Percentiles rank a stretch among this genome's conserved stretches.
Evolutionary conservation across 192 early-diverging fungal species (phyloP).

Genomic region (Podila minutissima): DNA sequence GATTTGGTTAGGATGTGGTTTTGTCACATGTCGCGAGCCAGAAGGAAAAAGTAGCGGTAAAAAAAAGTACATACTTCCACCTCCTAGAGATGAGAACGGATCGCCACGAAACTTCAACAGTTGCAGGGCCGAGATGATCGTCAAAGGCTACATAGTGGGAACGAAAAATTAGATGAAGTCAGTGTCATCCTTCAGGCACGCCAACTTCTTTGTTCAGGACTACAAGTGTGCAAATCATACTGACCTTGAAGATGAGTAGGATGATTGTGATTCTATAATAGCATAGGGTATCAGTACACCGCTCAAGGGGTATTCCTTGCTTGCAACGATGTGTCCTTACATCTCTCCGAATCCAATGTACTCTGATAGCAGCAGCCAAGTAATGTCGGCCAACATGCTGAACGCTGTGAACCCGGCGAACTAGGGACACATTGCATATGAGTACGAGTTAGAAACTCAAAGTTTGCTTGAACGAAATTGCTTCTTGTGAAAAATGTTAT

Average conservation of each 20-base stretch:
- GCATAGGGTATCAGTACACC: no score
- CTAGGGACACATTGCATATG: conserved; percentile 11
- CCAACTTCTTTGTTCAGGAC: no score
- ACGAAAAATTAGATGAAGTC: not conserved
- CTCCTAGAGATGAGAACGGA: conserved; percentile 46
- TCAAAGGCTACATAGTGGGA: conserved; percentile 47
- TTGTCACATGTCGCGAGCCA: not conserved
- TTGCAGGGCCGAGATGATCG: conserved; percentile 56
- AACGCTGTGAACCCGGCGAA: conserved; percentile 58
- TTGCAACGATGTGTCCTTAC: conserved; percentile 32
- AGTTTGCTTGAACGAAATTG: no score
- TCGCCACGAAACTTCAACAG: conserved; percentile 61
- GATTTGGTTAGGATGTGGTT: not conserved
- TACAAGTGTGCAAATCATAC: no score
- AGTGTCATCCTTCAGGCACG: no score
- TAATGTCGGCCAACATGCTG: conserved; percentile 58
- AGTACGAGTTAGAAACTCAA: not conserved
- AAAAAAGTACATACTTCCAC: conserved; percentile 18
- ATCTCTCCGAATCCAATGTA: conserved; percentile 53
- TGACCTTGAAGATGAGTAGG: conserved; percentile 50
- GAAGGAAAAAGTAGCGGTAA: not conserved
- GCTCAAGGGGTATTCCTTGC: not conserved
- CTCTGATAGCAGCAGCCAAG: conserved; percentile 56
- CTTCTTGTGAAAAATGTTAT: not conserved
- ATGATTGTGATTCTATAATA: conserved; percentile 49